These are phyloP conservation scores for Adansonia grandidieri DNA, from an alignment of 441 rosid genomes.

Conservation along the genomic window DNA sequence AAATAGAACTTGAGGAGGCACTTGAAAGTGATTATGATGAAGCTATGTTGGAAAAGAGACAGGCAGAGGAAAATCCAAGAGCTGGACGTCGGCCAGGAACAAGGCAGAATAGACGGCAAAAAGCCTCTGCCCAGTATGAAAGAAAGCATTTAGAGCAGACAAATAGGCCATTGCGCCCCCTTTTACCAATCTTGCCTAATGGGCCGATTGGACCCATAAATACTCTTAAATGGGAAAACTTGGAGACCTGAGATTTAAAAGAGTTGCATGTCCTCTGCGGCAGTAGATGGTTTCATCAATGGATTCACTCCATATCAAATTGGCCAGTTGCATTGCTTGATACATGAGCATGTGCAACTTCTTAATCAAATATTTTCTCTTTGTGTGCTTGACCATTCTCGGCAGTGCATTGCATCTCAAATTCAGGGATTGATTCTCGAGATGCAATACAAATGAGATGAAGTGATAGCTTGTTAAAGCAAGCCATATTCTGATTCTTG, in stretches of 20 bases:
- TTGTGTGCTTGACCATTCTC: slow-evolving; percentile 73
- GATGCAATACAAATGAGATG: slow-evolving; percentile 69
- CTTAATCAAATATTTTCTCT: slow-evolving; percentile 89
- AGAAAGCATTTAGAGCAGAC: slow-evolving; percentile 63
- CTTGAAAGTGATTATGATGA: slow-evolving; percentile 93
- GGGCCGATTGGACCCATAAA: slow-evolving; percentile 43
- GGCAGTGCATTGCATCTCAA: slow-evolving; percentile 71
- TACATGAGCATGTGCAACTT: slow-evolving; percentile 90
- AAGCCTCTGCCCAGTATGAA: slow-evolving; percentile 47
- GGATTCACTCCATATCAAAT: slow-evolving; percentile 77
- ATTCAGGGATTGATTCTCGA: slow-evolving; percentile 71
- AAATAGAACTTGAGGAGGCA: slow-evolving; percentile 93
- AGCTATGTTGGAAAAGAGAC: slow-evolving; percentile 41
- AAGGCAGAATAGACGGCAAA: slow-evolving; percentile 79
- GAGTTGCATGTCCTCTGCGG: slow-evolving; percentile 35
- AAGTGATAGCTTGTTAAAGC: slow-evolving; percentile 50
- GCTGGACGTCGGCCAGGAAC: slow-evolving; percentile 70
- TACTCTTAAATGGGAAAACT: slow-evolving; percentile 33
- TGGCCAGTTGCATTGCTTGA: slow-evolving; percentile 79
- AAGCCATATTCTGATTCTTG: slow-evolving; percentile 55
- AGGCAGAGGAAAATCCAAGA: slow-evolving; percentile 36
- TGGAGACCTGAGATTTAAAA: slow-evolving; percentile 41
- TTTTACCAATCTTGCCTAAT: slow-evolving; percentile 61
- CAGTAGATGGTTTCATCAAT: slow-evolving; percentile 41
- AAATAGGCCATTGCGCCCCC: slow-evolving; percentile 77